Evolutionary conservation across 495 filamentous ascomycete genomes (phyloP).

Genomic region (Lindgomyces ingoldianus): DNA sequence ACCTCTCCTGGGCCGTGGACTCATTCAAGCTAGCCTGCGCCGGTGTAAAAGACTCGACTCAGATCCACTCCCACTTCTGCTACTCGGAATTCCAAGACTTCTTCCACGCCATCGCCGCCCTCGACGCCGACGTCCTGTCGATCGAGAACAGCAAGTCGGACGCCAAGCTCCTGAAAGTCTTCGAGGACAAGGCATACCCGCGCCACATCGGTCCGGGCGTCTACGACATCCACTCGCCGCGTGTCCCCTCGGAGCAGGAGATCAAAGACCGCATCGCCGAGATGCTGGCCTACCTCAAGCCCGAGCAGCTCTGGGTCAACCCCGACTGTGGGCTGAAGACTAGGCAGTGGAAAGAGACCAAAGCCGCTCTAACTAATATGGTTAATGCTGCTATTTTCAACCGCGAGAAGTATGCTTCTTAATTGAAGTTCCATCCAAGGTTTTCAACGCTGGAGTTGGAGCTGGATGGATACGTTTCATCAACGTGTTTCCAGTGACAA

Average conservation of each 20-base stretch:
- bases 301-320: conserved; percentile 97
- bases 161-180: conserved; percentile 97
- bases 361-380: conserved; percentile 88
- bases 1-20: conserved; percentile 94
- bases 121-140: conserved; percentile 95
- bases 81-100: conserved; percentile 99
- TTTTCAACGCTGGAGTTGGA: background rate
- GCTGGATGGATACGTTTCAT: conserved; percentile 10
- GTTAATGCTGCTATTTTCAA: conserved; percentile 94
- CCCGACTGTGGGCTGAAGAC: conserved; percentile 99
- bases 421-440: background rate
- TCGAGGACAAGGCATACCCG: conserved; percentile 93
- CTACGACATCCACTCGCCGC: conserved; percentile 99
- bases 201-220: conserved; percentile 98
- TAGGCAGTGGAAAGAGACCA: conserved; percentile 93
- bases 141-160: conserved; percentile 99
- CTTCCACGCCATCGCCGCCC: conserved; percentile 98
- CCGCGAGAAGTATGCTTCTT: conserved; percentile 73
- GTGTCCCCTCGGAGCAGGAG: conserved; percentile 91
- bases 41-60: conserved; percentile 87
- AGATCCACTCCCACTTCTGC: conserved; percentile 99
- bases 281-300: conserved; percentile 87
- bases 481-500: conserved; percentile 3
- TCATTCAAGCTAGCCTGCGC: conserved; percentile 93
- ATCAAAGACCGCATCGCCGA: conserved; percentile 95